These are phyloP conservation scores for Lactarius evosmus DNA, from an alignment of 768 basidiomycete genomes.

Conservation along the genomic window DNA sequence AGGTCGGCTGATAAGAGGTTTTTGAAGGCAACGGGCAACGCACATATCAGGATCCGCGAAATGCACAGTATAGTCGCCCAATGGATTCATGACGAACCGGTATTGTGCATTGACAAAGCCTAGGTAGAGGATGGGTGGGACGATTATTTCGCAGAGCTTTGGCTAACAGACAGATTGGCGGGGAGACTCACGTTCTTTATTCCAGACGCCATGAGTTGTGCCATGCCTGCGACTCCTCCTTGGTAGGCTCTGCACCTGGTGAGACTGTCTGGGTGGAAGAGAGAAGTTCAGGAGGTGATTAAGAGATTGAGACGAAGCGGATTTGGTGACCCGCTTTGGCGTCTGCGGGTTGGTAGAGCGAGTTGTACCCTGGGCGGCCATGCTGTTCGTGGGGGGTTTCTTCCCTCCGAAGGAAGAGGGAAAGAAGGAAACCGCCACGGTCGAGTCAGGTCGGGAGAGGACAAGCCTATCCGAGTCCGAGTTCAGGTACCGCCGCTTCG, in stretches of 20 bases:
- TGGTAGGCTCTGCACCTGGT: conserved; percentile 54
- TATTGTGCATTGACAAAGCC: conserved; percentile 97
- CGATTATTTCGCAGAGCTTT: conserved; percentile 17
- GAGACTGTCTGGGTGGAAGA: conserved; percentile 79
- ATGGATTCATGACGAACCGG: conserved; percentile 92
- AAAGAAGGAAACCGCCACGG: conserved; percentile 36
- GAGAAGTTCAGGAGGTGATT: conserved; percentile 94
- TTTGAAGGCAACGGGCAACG: conserved; percentile 41
- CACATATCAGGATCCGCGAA: conserved; percentile 98
- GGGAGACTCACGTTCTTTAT: conserved; percentile 79
- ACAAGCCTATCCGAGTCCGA: conserved; percentile 14
- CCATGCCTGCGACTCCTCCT: conserved; percentile 73
- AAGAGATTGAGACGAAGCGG: conserved; percentile 60
- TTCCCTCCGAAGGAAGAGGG: conserved; percentile 48
- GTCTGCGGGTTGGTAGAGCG: conserved; percentile 37
- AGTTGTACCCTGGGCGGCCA: conserved; percentile 30
- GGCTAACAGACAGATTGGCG: conserved; percentile 1
- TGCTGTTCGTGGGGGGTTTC: conserved; percentile 35
- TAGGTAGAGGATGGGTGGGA: conserved; percentile 36
- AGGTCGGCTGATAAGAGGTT: conserved; percentile 23
- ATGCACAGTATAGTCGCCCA: conserved; percentile 88
- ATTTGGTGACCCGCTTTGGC: conserved; percentile 64
- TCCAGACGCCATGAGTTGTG: conserved; percentile 67
- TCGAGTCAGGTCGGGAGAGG: conserved; percentile 22
- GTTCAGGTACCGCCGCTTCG: neutral